These are phyloP conservation scores for Hemileccinum rubropunctum DNA, from an alignment of 768 basidiomycete species.

Conservation along the genomic window DNA sequence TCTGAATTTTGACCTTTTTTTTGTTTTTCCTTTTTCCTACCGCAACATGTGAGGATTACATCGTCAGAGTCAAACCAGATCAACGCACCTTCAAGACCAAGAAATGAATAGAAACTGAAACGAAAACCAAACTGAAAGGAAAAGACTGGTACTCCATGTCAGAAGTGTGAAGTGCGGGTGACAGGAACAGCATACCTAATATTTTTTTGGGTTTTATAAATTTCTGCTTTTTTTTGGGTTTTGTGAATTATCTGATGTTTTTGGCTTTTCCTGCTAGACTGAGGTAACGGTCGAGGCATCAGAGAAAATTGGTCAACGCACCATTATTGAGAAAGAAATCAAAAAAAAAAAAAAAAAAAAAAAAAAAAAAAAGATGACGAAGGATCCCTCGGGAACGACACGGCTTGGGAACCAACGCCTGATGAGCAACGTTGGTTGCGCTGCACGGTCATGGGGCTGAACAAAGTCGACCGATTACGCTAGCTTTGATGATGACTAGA, in stretches of 20 bases:
- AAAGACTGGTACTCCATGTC: background rate
- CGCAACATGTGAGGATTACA: background rate
- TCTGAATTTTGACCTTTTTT: background rate
- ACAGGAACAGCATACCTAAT: background rate
- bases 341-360: background rate
- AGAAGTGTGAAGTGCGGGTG: background rate
- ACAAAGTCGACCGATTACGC: background rate
- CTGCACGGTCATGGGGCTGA: background rate
- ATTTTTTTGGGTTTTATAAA: background rate
- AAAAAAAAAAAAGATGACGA: slow-evolving; percentile 3
- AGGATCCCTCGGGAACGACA: background rate
- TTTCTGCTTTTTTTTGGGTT: background rate
- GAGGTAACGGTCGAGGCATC: background rate
- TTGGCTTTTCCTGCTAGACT: background rate
- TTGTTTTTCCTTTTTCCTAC: background rate
- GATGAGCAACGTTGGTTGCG: background rate
- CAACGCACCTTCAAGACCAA: background rate
- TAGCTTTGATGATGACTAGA: background rate
- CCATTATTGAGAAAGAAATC: background rate
- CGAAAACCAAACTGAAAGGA: background rate
- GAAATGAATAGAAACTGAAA: background rate
- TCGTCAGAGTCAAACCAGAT: background rate
- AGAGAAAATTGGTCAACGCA: background rate
- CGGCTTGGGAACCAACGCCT: background rate
- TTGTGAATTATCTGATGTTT: background rate